Evolutionary conservation across 805 yeast species (phyloP).

Genomic region (Candida khao-thaluensis): DNA sequence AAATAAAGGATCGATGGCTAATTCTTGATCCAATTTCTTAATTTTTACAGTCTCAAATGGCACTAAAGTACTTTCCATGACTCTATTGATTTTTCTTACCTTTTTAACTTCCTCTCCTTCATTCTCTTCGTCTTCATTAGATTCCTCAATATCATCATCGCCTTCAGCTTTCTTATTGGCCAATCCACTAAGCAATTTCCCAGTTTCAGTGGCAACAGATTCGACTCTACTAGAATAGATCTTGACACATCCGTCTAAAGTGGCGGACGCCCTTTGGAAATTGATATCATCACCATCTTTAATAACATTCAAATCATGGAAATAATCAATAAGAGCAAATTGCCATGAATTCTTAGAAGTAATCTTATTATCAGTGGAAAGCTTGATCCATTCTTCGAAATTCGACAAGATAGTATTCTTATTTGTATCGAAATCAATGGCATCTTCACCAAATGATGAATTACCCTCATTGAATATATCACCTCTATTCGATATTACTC

Average conservation of each 20-base stretch:
- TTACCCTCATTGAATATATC: constrained; percentile 22
- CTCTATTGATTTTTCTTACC: constrained; percentile 30
- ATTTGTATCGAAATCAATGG: constrained; percentile 43
- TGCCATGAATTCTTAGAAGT: constrained; percentile 51
- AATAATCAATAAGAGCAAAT: constrained; percentile 50
- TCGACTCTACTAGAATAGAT: constrained; percentile 90
- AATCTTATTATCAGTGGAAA: constrained; percentile 49
- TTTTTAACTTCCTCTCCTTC: constrained; percentile 22
- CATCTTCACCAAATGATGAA: constrained; percentile 34
- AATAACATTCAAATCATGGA: constrained; percentile 48
- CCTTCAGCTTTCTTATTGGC: constrained; percentile 40
- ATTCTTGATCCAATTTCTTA: constrained; percentile 61
- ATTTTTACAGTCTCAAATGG: constrained; percentile 50
- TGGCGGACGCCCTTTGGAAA: constrained; percentile 87
- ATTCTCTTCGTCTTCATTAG: constrained; percentile 14
- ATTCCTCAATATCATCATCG: constrained; percentile 22
- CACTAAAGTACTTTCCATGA: constrained; percentile 48
- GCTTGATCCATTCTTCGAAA: constrained; percentile 51
- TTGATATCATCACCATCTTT: constrained; percentile 56
- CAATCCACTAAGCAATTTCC: constrained; percentile 74
- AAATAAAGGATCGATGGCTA: constrained; percentile 70
- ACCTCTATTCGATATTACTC: constrained; percentile 19
- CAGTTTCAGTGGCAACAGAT: constrained; percentile 88
- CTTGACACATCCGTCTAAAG: constrained; percentile 92
- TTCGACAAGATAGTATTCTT: constrained; percentile 41